Conservation (phyloP, 2,329 filamentous ascomycete species). For the Trichoderma sp. region DNA sequence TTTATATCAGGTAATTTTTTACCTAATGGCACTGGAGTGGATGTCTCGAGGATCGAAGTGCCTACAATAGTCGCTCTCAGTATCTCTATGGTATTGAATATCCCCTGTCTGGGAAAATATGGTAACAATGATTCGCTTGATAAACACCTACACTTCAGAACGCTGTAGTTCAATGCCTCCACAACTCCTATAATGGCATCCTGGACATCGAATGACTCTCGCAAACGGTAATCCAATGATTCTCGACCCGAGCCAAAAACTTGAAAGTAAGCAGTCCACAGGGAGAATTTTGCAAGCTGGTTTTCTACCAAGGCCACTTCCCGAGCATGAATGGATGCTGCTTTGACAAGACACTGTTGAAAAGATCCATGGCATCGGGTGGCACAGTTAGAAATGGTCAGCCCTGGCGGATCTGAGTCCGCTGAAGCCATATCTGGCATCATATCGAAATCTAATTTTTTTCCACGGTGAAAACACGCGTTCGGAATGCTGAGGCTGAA, state of each 20-base stretch:
- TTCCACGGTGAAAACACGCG: background rate
- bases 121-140: background rate
- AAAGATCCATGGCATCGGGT: background rate
- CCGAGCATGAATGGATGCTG: background rate
- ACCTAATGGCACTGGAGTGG: background rate
- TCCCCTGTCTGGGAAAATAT: background rate
- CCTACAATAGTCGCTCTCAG: background rate
- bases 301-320: background rate
- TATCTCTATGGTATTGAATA: background rate
- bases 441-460: fast-evolving
- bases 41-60: background rate
- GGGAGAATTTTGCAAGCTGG: background rate
- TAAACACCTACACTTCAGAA: background rate
- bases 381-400: background rate
- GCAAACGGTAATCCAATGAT: background rate
- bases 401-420: fast-evolving
- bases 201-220: background rate
- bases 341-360: background rate
- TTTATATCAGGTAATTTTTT: background rate
- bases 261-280: background rate
- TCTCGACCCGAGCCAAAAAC: background rate
- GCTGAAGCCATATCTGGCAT: background rate
- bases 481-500: background rate
- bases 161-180: background rate
- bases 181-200: background rate